Evolutionary conservation across 1,284 basidiomycete genomes (phyloP).

Genomic region (Leccinum glutinopallens): DNA sequence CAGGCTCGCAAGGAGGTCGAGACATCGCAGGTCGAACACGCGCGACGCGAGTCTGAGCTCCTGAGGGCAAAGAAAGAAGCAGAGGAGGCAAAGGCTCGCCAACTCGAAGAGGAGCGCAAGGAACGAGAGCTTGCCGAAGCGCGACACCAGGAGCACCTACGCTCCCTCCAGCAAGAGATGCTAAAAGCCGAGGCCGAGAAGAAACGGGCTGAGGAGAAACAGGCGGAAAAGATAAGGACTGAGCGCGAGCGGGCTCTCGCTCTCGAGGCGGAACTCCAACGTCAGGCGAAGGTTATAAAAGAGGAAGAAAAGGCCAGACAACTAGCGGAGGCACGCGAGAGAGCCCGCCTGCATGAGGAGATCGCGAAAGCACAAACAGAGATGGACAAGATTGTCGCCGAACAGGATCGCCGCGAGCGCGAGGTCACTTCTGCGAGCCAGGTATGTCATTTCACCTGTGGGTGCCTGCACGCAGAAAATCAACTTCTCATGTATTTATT

Average conservation of each 20-base stretch:
- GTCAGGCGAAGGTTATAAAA: constrained; percentile 26
- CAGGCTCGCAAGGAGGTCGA: constrained; percentile 34
- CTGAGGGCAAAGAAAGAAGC: constrained; percentile 27
- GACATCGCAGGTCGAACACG: constrained; percentile 32
- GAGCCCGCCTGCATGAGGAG: constrained; percentile 31
- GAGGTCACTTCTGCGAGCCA: constrained; percentile 29
- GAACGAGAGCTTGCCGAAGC: constrained; percentile 32
- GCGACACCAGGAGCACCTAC: constrained; percentile 35
- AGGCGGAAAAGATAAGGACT: constrained; percentile 29
- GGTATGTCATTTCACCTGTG: too few relatives aligned
- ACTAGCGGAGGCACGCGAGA: constrained; percentile 31
- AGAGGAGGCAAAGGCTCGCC: constrained; percentile 30
- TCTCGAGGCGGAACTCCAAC: constrained; percentile 34
- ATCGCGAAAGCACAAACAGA: constrained; percentile 32
- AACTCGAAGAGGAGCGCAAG: constrained; percentile 35
- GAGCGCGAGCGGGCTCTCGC: constrained; percentile 37
- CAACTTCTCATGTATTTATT: too few relatives aligned
- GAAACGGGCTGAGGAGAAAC: constrained; percentile 27
- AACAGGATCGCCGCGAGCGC: constrained; percentile 31
- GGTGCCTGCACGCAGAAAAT: too few relatives aligned
- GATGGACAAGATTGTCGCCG: constrained; percentile 27
- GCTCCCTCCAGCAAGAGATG: constrained; percentile 32
- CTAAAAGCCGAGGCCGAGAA: constrained; percentile 28
- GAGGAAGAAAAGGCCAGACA: constrained; percentile 32
- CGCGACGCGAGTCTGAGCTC: constrained; percentile 32